Evolutionary conservation across 2,329 filamentous ascomycete species (phyloP).

Genomic region (Didymella keratinophila): DNA sequence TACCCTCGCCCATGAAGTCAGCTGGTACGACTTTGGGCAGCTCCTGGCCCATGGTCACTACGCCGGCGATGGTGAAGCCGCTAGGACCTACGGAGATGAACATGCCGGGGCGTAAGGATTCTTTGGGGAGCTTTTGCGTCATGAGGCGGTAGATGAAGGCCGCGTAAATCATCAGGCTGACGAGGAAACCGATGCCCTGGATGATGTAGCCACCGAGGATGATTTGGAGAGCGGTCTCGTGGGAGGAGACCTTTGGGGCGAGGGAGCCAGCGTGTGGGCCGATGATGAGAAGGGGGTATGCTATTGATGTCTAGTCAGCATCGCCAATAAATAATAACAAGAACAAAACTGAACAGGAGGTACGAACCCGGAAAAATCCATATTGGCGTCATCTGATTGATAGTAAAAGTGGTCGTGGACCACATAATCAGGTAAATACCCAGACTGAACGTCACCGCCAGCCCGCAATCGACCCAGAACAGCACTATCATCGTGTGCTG

Average conservation of each 20-base stretch:
- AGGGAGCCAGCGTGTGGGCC: conserved; percentile 74
- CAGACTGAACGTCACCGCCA: conserved; percentile 73
- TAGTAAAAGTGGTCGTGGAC: conserved; percentile 72
- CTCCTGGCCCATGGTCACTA: conserved; percentile 65
- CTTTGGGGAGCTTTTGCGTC: conserved; percentile 83
- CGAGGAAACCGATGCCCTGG: conserved; percentile 70
- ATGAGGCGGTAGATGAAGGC: conserved; percentile 87
- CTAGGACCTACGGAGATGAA: conserved; percentile 84
- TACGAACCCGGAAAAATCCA: conserved; percentile 10
- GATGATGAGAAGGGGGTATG: conserved; percentile 79
- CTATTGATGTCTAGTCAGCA: conserved; percentile 55
- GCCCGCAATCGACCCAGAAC: conserved; percentile 76
- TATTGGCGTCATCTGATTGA: conserved; percentile 77
- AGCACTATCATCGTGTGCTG: conserved; percentile 66
- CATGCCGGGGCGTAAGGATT: conserved; percentile 80
- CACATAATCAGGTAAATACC: conserved; percentile 78
- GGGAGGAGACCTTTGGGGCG: conserved; percentile 55
- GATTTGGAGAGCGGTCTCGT: conserved; percentile 58
- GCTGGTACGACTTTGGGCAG: conserved; percentile 58
- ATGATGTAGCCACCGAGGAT: conserved; percentile 67
- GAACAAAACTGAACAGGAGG: neutral
- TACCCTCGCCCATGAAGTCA: conserved; percentile 64
- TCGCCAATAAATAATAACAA: neutral
- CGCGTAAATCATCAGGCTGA: conserved; percentile 80
- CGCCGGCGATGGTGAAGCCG: conserved; percentile 70